Evolutionary conservation across 768 basidiomycete species (phyloP), one percentile per base, ranked within the genome.

Genomic region (Cystofilobasidium capitatum): DNA sequence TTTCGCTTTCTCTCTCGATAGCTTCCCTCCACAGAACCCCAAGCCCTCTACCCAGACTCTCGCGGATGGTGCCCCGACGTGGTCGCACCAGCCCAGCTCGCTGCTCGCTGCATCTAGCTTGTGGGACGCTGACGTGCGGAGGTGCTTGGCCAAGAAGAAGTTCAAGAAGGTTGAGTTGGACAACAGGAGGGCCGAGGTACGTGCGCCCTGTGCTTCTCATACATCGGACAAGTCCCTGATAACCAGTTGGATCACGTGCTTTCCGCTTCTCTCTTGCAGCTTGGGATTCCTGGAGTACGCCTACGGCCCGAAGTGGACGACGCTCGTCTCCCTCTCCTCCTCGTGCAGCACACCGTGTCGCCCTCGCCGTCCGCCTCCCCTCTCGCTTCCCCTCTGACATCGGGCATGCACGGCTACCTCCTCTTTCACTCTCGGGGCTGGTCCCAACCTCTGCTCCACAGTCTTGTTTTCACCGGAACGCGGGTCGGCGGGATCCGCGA

Each of bases 81-180:
- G 77, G 5, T 74, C 78, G 12, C 80, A 81, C 8, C 80, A 83
- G 49, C 89, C 89, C 0, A 83, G 82, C 0, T 73, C 81, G 0
- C 74, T 77, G 2, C 80, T 88, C 0, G 87, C 90, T 10, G 79
- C 79, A 44, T 86, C 84, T 71, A 81, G 83, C 17, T 81, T 96
- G 14, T 94, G 92, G 92, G 83, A 88, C 44, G 26, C 42, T 1
- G 72, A 76, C 10, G 71, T 77, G 5, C 81, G 89, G 40, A 77
- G 79, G 33, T 73, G 74, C 7, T 75, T 91, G 10, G 78, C 80
- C 51, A 84, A 81, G 62, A 88, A 87, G 0, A 81, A 81, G 31
- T 92, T 82, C 77, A 86, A 84, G 75, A 91, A 91, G 77, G 85
- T 86, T 71, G 88, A 94, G 70, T 76, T 98, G 22, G 93, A 99